Evolutionary conservation across 805 yeast genomes (phyloP), one percentile per base, ranked within the genome.

Genomic region (Lachancea dasiensis): DNA sequence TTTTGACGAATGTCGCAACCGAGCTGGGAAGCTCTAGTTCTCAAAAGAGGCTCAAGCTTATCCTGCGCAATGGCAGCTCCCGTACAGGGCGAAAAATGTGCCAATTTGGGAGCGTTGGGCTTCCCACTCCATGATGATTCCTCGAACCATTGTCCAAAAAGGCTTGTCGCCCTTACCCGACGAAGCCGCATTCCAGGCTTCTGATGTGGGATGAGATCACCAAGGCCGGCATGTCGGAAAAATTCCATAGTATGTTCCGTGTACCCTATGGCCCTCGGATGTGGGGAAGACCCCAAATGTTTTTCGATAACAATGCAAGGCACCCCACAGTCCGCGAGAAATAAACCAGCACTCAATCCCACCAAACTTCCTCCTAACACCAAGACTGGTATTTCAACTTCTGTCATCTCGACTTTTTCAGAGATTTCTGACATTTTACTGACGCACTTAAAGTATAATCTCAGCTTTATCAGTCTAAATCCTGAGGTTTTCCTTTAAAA

Each of bases 231-330:
- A 18, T 23, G 9, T 11, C 32, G 10, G 22, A 29, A 29, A 29
- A 29, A 29, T 13, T 29, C 32, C 32, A 29, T 29, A 4, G 32
- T 29, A 13, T 29, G 32, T 29, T 16, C 32, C 10, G 32, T 29
- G 22, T 16, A 29, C 11, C 32, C 32, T 9, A 29, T 29, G 4
- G 32, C 32, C 22, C 32, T 16, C 5, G 32, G 32, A 29, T 29
- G 32, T 4, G 22, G 22, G 23, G 22, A 17, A 8, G 32, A 29
- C 6, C 32, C 32, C 15, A 9, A 13, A 29, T 29, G 32, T 29
- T 29, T 29, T 17, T 29, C 32, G 6, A 29, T 13, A 4, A 29
- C 14, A 6, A 29, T 29, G 19, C 10, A 17, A 4, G 32, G 32
- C 7, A 29, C 22, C 15, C 13, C 32, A 11, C n/a, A 29, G 11